These are phyloP conservation scores for Uronychia binucleata DNA, from an alignment of 73 alveolate species.

Conservation along the genomic window DNA sequence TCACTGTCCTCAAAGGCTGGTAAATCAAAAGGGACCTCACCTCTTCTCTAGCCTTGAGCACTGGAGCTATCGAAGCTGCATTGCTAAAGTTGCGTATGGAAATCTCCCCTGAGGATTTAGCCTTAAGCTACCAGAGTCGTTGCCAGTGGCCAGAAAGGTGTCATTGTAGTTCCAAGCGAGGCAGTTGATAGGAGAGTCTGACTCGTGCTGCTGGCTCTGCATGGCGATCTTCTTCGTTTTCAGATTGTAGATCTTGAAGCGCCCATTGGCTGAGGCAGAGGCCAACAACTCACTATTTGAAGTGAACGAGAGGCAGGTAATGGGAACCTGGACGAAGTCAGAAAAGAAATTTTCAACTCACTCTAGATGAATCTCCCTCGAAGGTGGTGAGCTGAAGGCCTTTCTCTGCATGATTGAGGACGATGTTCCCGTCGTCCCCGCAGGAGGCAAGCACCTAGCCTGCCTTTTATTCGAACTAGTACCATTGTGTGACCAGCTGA, in stretches of 20 bases:
- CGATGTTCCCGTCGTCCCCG: slow-evolving; percentile 72
- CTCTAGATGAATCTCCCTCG: slow-evolving; percentile 1
- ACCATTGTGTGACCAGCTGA: slow-evolving; percentile 55
- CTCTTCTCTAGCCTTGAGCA: neutral
- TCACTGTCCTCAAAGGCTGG: slow-evolving; percentile 18
- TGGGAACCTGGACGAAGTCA: slow-evolving; percentile 38
- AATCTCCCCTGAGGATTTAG: slow-evolving; percentile 1
- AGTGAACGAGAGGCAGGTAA: slow-evolving; percentile 58
- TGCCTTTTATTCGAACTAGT: neutral
- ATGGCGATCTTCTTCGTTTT: slow-evolving; percentile 69
- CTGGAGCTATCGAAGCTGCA: neutral
- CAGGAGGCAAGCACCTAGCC: slow-evolving; percentile 61
- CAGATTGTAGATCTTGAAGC: slow-evolving; percentile 83
- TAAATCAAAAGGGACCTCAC: neutral
- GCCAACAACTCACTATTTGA: slow-evolving; percentile 64
- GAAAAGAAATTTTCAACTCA: neutral
- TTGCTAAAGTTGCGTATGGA: neutral
- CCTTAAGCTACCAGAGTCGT: slow-evolving; percentile 17
- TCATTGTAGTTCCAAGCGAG: slow-evolving; percentile 46
- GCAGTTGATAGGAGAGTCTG: slow-evolving; percentile 30
- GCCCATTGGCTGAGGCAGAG: slow-evolving; percentile 87
- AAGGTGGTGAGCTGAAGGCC: slow-evolving; percentile 32
- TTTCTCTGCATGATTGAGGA: slow-evolving; percentile 33
- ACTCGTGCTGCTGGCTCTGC: slow-evolving; percentile 9
- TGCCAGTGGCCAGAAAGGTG: slow-evolving; percentile 42